Percentiles rank a stretch among this genome's conserved stretches.
These are phyloP conservation scores for Beauveria sp. DNA, from an alignment of 2,329 filamentous ascomycete genomes.

Conservation along the genomic window DNA sequence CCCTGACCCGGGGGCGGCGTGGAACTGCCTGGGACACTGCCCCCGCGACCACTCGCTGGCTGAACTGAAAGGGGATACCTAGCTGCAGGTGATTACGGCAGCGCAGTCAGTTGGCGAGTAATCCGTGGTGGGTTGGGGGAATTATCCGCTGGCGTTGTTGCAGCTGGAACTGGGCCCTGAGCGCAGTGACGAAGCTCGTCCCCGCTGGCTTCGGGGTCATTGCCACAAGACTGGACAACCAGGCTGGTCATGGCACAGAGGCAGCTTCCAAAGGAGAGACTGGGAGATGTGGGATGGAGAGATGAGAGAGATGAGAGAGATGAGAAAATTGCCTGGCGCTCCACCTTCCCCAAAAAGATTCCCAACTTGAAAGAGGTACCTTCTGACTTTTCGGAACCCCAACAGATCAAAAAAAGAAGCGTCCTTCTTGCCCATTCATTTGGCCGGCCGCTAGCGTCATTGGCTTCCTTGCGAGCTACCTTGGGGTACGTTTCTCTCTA, in stretches of 20 bases:
- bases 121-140: too few relatives aligned
- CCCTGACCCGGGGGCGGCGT: not conserved
- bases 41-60: not conserved
- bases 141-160: too few relatives aligned
- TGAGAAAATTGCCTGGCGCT: not conserved
- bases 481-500: too few relatives aligned
- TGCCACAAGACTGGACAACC: too few relatives aligned
- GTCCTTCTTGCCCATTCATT: not conserved
- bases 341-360: not conserved
- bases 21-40: not conserved
- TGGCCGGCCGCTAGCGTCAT: not conserved
- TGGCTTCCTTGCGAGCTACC: not conserved
- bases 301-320: not conserved
- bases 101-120: too few relatives aligned
- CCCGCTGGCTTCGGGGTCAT: too few relatives aligned
- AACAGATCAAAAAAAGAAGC: conserved; percentile 1
- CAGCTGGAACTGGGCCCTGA: too few relatives aligned
- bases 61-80: not conserved
- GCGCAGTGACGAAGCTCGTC: too few relatives aligned
- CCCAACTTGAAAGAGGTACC: not conserved
- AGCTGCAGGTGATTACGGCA: not conserved
- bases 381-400: conserved; percentile 4
- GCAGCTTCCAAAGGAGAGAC: not conserved
- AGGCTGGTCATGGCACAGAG: not conserved
- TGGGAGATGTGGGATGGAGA: not conserved